Conservation (phyloP, 257 asterid genomes). For the Ligustrum vulgare region DNA sequence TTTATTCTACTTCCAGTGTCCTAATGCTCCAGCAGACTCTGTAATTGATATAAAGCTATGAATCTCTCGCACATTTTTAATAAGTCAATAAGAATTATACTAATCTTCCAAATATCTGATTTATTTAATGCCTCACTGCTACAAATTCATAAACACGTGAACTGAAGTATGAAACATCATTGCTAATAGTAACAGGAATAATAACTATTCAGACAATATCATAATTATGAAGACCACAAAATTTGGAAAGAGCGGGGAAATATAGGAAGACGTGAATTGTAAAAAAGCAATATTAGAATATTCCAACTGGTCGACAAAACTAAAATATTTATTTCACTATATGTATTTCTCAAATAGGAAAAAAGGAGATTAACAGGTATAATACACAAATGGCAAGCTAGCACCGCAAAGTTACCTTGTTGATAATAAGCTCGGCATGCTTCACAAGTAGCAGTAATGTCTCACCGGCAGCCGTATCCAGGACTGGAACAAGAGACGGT, state of each 20-base stretch:
- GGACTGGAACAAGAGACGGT: conserved; percentile 97
- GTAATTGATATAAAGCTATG: no score
- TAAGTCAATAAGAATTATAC: no score
- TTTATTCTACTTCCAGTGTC: no score
- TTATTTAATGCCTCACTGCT: not conserved
- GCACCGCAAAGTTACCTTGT: conserved; percentile 57
- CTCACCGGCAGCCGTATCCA: conserved; percentile 90
- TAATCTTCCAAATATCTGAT: no score
- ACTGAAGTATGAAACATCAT: not conserved
- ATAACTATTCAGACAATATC: not conserved
- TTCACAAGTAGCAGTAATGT: conserved; percentile 89
- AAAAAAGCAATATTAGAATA: not conserved
- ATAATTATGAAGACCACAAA: not conserved
- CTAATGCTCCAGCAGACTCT: no score
- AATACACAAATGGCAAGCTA: conserved; percentile 6
- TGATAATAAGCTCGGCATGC: conserved; percentile 91
- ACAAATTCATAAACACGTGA: not conserved
- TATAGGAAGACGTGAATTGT: not conserved
- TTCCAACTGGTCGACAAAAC: not conserved
- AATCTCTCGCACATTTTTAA: no score
- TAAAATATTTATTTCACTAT: conserved; percentile 6
- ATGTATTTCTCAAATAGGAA: not conserved
- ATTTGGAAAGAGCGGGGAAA: not conserved
- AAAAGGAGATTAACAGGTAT: not conserved
- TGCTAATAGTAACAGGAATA: not conserved